Evolutionary conservation across 2,329 filamentous ascomycete species (phyloP), one percentile per base, ranked within the genome.

Genomic region (Botrytis medusae): DNA sequence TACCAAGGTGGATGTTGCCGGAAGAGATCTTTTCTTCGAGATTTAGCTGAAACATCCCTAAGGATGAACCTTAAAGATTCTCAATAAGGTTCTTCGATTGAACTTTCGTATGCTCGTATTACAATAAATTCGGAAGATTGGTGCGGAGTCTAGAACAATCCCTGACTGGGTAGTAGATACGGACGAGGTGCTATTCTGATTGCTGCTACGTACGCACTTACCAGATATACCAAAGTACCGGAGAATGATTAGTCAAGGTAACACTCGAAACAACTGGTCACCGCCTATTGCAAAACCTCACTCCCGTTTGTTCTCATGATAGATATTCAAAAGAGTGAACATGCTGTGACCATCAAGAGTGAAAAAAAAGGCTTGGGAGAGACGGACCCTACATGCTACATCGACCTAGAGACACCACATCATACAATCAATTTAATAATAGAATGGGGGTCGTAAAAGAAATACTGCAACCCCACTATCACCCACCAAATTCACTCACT

Each of bases 241-340:
- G 48, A 34, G 3, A 10, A 61, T 18, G 54, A n/a, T 42, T 20
- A 63, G 42, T 40, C 60, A 42, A 34, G 22, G 42, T 48, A 25
- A 32, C n/a, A 46, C n/a, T 22, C 32, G 44, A 46, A 34, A 46
- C 40, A 32, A n/a, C 40, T 32, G 40, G 59, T 64, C 61, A 63
- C 61, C 51, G n/a, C 29, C n/a, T n/a, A 22, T 61, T 12, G 7
- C 42, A 29, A 46, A 16, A 22, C 61, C 34, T 64, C n/a, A 7
- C n/a, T 46, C 34, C 29, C n/a, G 29, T 25, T 46, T 64, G 62
- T 64, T 64, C 62, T 44, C 62, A 64, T 64, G 62, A 64, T 64
- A 25, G 22, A 44, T 25, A 64, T 64, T 14, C 42, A 34, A 22
- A 22, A 64, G 18, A 64, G 2, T 34, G 42, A 34, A 8, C 0